These are phyloP conservation scores for Naganishia sp. DNA, from an alignment of 1,284 basidiomycete genomes.

Conservation along the genomic window DNA sequence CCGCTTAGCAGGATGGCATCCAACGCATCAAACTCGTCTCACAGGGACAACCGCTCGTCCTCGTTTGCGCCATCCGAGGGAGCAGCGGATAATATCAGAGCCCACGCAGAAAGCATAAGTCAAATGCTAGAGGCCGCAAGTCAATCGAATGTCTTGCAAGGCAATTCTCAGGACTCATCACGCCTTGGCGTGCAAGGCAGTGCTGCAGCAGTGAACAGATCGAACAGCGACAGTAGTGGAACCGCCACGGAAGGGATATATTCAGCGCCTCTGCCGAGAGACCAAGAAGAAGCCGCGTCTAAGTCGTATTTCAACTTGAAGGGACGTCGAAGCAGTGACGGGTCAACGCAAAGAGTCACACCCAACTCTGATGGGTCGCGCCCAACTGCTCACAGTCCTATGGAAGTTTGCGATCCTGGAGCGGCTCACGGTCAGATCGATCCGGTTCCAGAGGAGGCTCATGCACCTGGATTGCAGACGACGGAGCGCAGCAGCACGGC, in stretches of 20 bases:
- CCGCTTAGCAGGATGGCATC: conserved; percentile 6
- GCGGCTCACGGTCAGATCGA: conserved; percentile 31
- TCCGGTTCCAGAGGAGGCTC: conserved; percentile 22
- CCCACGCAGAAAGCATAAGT: conserved; percentile 19
- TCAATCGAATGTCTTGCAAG: neutral
- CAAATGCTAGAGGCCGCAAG: conserved; percentile 14
- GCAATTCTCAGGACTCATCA: neutral
- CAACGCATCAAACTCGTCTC: neutral
- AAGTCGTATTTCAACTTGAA: conserved; percentile 23
- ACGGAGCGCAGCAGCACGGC: conserved; percentile 18
- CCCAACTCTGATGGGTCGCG: neutral
- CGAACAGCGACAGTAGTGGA: conserved; percentile 22
- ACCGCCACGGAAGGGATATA: conserved; percentile 11
- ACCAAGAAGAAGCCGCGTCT: neutral
- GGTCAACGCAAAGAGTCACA: neutral
- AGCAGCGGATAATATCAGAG: conserved; percentile 11
- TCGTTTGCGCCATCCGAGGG: conserved; percentile 1
- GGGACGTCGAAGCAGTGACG: conserved; percentile 26
- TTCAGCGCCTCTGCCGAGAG: conserved; percentile 26
- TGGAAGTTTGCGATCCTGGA: neutral
- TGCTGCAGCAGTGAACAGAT: neutral
- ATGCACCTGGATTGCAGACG: conserved; percentile 23
- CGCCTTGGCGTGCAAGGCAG: neutral
- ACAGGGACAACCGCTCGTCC: neutral
- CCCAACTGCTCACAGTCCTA: neutral